These are phyloP conservation scores for Pythium volutum DNA, from an alignment of 352 stramenopile genomes.

Conservation along the genomic window DNA sequence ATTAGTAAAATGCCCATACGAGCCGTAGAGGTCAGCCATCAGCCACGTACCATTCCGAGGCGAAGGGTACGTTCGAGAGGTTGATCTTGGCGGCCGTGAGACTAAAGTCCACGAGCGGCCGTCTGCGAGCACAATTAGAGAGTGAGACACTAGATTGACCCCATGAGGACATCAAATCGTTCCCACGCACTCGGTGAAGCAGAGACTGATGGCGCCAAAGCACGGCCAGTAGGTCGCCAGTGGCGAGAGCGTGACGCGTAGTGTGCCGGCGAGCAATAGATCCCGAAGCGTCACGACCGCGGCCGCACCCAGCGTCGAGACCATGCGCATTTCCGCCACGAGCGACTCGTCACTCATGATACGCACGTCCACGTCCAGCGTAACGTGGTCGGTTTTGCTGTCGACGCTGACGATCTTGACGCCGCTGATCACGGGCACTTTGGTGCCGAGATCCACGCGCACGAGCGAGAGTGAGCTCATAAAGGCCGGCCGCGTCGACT, in stretches of 20 bases:
- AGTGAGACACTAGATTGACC: too few species aligned
- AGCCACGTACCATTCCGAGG: constrained; percentile 61
- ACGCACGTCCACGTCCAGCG: constrained; percentile 63
- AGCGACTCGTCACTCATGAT: constrained; percentile 61
- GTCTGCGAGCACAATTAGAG: constrained; percentile 29
- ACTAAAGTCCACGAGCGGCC: constrained; percentile 71
- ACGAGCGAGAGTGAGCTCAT: constrained; percentile 63
- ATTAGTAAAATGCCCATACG: too few species aligned
- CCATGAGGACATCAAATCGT: background rate
- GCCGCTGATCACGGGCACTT: constrained; percentile 55
- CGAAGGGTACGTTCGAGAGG: constrained; percentile 76
- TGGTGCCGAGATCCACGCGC: constrained; percentile 53
- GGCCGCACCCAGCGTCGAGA: constrained; percentile 55
- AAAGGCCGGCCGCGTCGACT: constrained; percentile 57
- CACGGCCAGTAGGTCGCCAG: constrained; percentile 66
- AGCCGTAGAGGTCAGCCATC: too few species aligned
- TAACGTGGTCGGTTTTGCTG: constrained; percentile 56
- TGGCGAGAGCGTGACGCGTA: constrained; percentile 71
- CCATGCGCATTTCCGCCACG: constrained; percentile 61
- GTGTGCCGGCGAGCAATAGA: constrained; percentile 61
- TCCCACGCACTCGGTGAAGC: constrained; percentile 58
- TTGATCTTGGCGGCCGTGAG: constrained; percentile 83
- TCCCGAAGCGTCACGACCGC: constrained; percentile 59
- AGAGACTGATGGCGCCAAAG: constrained; percentile 64
- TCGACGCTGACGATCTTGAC: constrained; percentile 72